Percentiles rank a stretch among this genome's conserved stretches.
These are phyloP conservation scores for Aspergillus tanneri DNA, from an alignment of 2,329 filamentous ascomycete species.

Conservation along the genomic window DNA sequence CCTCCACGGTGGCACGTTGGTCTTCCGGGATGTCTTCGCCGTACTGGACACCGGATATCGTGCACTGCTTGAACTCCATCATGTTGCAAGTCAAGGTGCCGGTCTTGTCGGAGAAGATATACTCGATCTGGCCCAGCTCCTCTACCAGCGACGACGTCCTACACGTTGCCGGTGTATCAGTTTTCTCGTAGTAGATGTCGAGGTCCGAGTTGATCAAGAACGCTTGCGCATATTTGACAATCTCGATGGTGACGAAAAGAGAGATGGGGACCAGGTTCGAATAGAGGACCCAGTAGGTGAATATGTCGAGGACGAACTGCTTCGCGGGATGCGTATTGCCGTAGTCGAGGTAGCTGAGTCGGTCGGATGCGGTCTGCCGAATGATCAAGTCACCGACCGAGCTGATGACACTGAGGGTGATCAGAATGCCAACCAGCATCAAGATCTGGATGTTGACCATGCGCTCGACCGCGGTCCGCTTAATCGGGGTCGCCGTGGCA, in stretches of 20 bases:
- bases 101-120: conserved; percentile 98
- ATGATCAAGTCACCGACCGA: conserved; percentile 87
- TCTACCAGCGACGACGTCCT: conserved; percentile 95
- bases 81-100: conserved; percentile 96
- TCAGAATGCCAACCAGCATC: conserved; percentile 79
- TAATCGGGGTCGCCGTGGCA: conserved; percentile 94
- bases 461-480: conserved; percentile 91
- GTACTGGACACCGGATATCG: conserved; percentile 91
- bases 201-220: conserved; percentile 96
- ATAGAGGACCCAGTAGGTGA: conserved; percentile 98
- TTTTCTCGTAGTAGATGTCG: conserved; percentile 96
- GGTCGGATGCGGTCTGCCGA: conserved; percentile 61
- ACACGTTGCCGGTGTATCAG: conserved; percentile 91
- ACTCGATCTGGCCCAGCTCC: conserved; percentile 96
- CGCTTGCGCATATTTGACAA: conserved; percentile 98
- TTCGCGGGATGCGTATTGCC: conserved; percentile 64
- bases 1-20: conserved; percentile 72
- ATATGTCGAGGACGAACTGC: conserved; percentile 89
- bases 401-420: conserved; percentile 82
- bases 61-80: conserved; percentile 98
- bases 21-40: conserved; percentile 91
- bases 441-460: conserved; percentile 93
- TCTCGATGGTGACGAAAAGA: conserved; percentile 93
- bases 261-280: conserved; percentile 96
- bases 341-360: conserved; percentile 72